Base-by-base conservation (phyloP, 139 green algal genomes). In the Micractinium conductrix region DNA sequence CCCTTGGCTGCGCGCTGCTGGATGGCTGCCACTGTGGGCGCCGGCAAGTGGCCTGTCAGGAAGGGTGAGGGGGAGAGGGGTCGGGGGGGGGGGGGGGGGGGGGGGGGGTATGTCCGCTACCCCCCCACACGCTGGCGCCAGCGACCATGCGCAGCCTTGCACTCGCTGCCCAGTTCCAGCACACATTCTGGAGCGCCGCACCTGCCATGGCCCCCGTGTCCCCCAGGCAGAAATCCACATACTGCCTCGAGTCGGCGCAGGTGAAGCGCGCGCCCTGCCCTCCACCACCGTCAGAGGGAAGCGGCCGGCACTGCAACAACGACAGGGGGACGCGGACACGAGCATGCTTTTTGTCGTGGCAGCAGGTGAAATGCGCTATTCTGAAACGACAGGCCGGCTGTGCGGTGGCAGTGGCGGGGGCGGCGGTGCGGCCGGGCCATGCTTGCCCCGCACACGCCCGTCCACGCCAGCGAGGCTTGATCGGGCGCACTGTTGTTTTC, bases 151-250 rank as follows among this genome's bases (percentile, higher is more conserved):
- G n/a, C n/a, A n/a, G n/a, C n/a, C n/a, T n/a, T n/a, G n/a, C n/a
- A n/a, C n/a, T n/a, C n/a, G n/a, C n/a, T n/a, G 12, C 48, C 48
- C 48, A 58, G 48, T 14, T 14, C 12, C 48, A 58, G 48, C 48
- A 58, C 48, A 58, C 48, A 10, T 58, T 10, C 48, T 14, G 48
- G 10, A 17, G 62, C 62, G 62, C 19, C n/a, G 30, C n/a, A 38
- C 63, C 63, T 43, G 63, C 33, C 63, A 71, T 71, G 63, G 63
- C 63, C 37, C 68, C 68, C 30, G 68, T 74, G 68, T 74, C 68
- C 14, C 68, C 68, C 37, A 74, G 68, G 68, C 68, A 74, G 35
- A 74, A 45, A 35, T 74, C 68, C 10, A 74, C 16, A 35, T 74
- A 74, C 35, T 74, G 24, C 68, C 21, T 16, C 24, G 35, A 33